These are phyloP conservation scores for Xerocomellus intermedius DNA, from an alignment of 768 basidiomycete genomes.

Conservation along the genomic window DNA sequence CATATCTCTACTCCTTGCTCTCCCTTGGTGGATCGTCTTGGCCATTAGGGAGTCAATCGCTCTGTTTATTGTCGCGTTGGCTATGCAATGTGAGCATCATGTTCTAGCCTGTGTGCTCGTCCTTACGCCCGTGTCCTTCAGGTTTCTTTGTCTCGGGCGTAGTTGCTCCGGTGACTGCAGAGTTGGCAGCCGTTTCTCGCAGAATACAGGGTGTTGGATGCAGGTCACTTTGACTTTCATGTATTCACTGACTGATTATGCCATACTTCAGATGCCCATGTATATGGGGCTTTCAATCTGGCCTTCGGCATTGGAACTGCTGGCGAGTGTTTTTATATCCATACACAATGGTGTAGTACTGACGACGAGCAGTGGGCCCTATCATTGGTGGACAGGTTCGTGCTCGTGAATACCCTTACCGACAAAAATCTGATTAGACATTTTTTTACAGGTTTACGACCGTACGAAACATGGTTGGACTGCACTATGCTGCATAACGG, in stretches of 20 bases:
- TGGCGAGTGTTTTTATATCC: slow-evolving; percentile 37
- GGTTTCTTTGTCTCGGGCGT: slow-evolving; percentile 62
- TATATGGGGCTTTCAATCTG: slow-evolving; percentile 74
- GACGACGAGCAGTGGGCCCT: slow-evolving; percentile 54
- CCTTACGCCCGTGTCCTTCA: slow-evolving; percentile 24
- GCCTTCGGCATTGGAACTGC: slow-evolving; percentile 65
- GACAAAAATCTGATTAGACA: not conserved
- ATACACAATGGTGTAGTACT: not conserved
- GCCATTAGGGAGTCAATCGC: slow-evolving; percentile 51
- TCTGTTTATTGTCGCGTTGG: slow-evolving; percentile 39
- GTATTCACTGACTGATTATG: not conserved
- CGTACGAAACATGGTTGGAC: slow-evolving; percentile 57
- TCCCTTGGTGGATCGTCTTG: slow-evolving; percentile 66
- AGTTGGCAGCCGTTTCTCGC: slow-evolving; percentile 61
- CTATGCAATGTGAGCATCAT: slow-evolving; percentile 49
- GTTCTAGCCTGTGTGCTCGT: not conserved
- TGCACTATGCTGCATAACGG: slow-evolving; percentile 50
- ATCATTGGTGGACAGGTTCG: slow-evolving; percentile 64
- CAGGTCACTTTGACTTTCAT: slow-evolving; percentile 31
- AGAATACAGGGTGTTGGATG: slow-evolving; percentile 66
- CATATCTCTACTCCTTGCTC: slow-evolving; percentile 44
- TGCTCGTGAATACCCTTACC: slow-evolving; percentile 1
- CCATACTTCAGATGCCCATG: slow-evolving; percentile 55
- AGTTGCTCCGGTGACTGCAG: slow-evolving; percentile 61
- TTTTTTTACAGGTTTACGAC: slow-evolving; percentile 52